Evolutionary conservation across 2,329 filamentous ascomycete genomes (phyloP), one percentile per base, ranked within the genome.

Genomic region (Alternaria gansuensis): DNA sequence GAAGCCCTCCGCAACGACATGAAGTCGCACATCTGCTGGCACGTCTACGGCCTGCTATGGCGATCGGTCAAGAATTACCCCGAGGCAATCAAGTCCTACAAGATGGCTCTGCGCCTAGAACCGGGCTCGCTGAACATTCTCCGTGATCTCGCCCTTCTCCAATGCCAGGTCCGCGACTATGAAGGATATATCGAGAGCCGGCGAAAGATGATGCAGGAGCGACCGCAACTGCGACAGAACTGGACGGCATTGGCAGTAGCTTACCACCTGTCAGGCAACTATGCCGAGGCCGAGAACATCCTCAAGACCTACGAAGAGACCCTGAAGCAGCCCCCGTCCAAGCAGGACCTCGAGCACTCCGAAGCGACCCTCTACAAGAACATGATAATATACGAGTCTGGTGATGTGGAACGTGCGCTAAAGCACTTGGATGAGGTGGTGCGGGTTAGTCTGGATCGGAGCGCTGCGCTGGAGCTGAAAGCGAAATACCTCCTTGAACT

Each of bases 1-100:
- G 87, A 93, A 66, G 95, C 96, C 33, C 84, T 99, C 70, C 93
- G 90, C 67, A 92, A 93, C 72, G 93, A 98, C 78, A 98, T 99
- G 93, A 97, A 96, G 82, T 97, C 93, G 72, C 94, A 98, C 80
- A 93, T 99, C 72, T 98, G 93, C 84, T 99, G 95, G 95, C 96
- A 99, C 79, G 95, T 99, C 61, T 99, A 98, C 78, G 95, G 96
- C 31, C 81, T 99, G 68, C 85, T 99, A 50, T 98, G 96, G 81
- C 89, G 94, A 51, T 90, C 92, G 48, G 90, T 91, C 75, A 98
- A 98, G 85, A 98, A 99, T 80, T 98, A 96, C 71, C 95, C 98
- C 78, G 95, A 98, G 81, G 94, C 96, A 9, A 97, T 97, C 82
- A 98, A 98, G 84, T 96, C 95, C 58, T 99, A 99, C 84, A 96